Conservation (phyloP, 257 asterid species). For the Handroanthus guayacan region DNA sequence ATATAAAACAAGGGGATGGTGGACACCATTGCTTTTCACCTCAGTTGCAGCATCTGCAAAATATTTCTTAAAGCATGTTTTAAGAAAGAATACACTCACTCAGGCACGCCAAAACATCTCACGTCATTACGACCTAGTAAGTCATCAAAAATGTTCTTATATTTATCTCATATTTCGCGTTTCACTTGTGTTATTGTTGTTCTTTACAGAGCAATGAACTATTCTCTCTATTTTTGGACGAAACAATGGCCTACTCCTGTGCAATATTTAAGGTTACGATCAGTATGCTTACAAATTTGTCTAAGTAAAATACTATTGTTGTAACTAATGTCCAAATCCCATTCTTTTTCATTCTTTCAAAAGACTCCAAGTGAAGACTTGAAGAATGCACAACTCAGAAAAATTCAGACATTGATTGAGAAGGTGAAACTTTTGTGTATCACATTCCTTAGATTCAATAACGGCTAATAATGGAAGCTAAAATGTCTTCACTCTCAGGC, state of each 20-base stretch:
- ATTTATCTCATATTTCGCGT: too few relatives aligned
- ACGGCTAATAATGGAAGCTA: neutral
- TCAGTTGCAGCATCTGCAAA: conserved; percentile 64
- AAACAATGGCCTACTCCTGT: conserved; percentile 83
- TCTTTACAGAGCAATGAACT: conserved; percentile 75
- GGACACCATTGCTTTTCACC: conserved; percentile 66
- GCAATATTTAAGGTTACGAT: conserved; percentile 67
- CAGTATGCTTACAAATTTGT: neutral
- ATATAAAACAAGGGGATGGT: conserved; percentile 61
- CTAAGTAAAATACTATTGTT: neutral
- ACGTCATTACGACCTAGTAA: conserved; percentile 67
- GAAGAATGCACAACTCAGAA: conserved; percentile 68
- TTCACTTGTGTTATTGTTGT: neutral
- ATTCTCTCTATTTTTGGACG: conserved; percentile 61
- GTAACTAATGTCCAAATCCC: neutral
- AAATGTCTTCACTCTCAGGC: conserved; percentile 48
- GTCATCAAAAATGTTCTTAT: neutral
- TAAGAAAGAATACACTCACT: conserved; percentile 64
- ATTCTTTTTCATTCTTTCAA: neutral
- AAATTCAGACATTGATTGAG: conserved; percentile 60
- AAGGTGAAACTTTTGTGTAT: conserved; percentile 46
- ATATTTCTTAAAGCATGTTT: conserved; percentile 58
- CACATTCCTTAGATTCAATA: neutral
- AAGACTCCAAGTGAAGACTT: conserved; percentile 69
- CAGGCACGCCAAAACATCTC: conserved; percentile 80